Evolutionary conservation across 768 basidiomycete genomes (phyloP).

Genomic region (Mycena olivaceomarginata): DNA sequence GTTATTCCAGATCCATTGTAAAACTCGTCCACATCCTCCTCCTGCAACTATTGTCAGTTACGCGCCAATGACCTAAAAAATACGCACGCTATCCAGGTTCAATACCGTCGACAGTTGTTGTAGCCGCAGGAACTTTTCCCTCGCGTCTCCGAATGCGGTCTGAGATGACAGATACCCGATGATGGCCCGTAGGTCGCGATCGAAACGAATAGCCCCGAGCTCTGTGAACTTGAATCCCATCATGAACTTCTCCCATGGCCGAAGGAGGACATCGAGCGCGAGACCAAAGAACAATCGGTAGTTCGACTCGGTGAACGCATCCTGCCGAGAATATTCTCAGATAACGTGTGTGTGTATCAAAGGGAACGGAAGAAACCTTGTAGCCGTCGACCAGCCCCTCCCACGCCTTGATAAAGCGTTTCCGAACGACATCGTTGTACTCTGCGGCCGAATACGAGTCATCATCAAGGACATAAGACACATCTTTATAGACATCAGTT

Average conservation of each 20-base stretch:
- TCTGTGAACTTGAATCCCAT: constrained; percentile 91
- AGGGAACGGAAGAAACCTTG: constrained; percentile 71
- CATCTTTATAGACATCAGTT: constrained; percentile 92
- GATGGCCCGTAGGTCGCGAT: constrained; percentile 92
- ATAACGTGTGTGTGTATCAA: background rate
- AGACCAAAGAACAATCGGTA: constrained; percentile 91
- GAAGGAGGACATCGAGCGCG: constrained; percentile 90
- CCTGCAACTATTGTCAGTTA: constrained; percentile 65
- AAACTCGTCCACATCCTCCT: constrained; percentile 96
- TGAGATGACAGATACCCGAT: constrained; percentile 91
- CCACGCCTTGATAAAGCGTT: constrained; percentile 94
- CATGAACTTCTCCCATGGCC: constrained; percentile 96
- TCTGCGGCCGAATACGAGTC: constrained; percentile 90
- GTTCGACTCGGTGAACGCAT: constrained; percentile 91
- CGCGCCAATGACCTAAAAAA: constrained; percentile 5
- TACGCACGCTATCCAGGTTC: constrained; percentile 87
- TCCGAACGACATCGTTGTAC: constrained; percentile 89
- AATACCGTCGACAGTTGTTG: constrained; percentile 96
- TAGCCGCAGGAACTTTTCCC: constrained; percentile 94
- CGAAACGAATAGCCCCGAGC: constrained; percentile 97
- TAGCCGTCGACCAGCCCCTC: constrained; percentile 91
- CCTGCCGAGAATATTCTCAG: constrained; percentile 64
- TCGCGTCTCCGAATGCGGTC: constrained; percentile 90
- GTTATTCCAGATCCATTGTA: constrained; percentile 95
- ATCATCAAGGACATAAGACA: constrained; percentile 93